These are phyloP conservation scores for Penicillium salamii DNA, from an alignment of 495 filamentous ascomycete species.

Conservation along the genomic window DNA sequence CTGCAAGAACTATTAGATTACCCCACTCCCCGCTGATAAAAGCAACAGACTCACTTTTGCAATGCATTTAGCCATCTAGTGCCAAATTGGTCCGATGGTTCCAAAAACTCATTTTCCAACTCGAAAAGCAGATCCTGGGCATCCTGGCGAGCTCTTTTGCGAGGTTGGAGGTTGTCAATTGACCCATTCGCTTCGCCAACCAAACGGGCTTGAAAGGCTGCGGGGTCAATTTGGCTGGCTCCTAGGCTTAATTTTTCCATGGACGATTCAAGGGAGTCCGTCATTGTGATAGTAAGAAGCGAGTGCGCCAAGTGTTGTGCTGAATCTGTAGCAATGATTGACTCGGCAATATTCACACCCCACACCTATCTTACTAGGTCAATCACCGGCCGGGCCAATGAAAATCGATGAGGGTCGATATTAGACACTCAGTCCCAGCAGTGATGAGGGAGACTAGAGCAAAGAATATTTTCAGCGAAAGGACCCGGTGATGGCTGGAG, in stretches of 20 bases:
- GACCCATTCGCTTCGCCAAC: constrained; percentile 34
- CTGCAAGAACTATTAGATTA: constrained; percentile 33
- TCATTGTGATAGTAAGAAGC: constrained; percentile 12
- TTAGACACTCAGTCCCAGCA: too few relatives aligned
- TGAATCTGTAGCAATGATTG: constrained; percentile 1
- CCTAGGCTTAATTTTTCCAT: constrained; percentile 30
- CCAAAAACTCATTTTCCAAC: constrained; percentile 74
- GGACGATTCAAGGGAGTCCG: constrained; percentile 25
- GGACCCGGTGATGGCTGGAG: too few relatives aligned
- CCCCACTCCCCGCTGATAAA: constrained; percentile 1
- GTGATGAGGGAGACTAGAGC: too few relatives aligned
- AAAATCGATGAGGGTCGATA: too few relatives aligned
- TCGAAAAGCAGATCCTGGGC: constrained; percentile 59
- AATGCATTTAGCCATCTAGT: constrained; percentile 80
- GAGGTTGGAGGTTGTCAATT: constrained; percentile 40
- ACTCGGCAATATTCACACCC: constrained; percentile 4
- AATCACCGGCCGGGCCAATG: too few relatives aligned
- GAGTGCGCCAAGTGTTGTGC: neutral
- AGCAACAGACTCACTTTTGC: constrained; percentile 58
- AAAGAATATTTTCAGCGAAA: too few relatives aligned
- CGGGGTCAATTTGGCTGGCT: constrained; percentile 20
- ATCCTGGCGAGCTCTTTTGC: constrained; percentile 50
- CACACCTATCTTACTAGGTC: neutral
- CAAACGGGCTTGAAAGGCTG: constrained; percentile 31
- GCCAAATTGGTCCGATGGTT: constrained; percentile 73